Evolutionary conservation across 805 yeast genomes (phyloP).

Genomic region (Saturnispora sanitii): DNA sequence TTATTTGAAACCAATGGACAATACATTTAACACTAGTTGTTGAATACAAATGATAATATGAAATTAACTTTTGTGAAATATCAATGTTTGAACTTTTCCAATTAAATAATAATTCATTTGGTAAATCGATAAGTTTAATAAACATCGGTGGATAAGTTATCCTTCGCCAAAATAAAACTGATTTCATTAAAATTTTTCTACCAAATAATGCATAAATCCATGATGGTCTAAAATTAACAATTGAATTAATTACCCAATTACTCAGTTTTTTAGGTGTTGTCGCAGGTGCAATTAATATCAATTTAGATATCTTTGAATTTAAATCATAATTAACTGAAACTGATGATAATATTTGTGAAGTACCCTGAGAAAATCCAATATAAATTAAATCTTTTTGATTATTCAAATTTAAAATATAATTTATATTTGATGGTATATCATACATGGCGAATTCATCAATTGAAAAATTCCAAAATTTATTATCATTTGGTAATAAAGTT

Average conservation of each 20-base stretch:
- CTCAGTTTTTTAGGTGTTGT: conserved; percentile 84
- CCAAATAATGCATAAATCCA: conserved; percentile 71
- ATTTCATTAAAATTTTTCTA: conserved; percentile 56
- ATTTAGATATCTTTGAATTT: conserved; percentile 41
- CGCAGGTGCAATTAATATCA: conserved; percentile 72
- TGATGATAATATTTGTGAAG: conserved; percentile 89
- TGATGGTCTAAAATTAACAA: conserved; percentile 70
- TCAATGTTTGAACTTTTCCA: conserved; percentile 74
- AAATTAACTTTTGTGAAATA: conserved; percentile 61
- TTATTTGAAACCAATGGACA: conserved; percentile 95
- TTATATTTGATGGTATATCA: conserved; percentile 81
- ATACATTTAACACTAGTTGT: conserved; percentile 86
- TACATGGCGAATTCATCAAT: conserved; percentile 86
- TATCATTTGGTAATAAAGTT: conserved; percentile 28
- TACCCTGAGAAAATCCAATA: conserved; percentile 91
- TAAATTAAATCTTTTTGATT: conserved; percentile 42
- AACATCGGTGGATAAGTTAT: conserved; percentile 71
- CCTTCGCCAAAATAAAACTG: conserved; percentile 56
- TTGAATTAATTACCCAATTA: conserved; percentile 64
- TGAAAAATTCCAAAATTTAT: conserved; percentile 81
- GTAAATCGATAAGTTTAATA: conserved; percentile 58
- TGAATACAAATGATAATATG: conserved; percentile 81
- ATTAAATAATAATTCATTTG: conserved; percentile 59
- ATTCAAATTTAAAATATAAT: conserved; percentile 55
- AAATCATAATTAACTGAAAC: conserved; percentile 61